A percentile compares a stretch with the other conserved stretches of the same genome.
Evolutionary conservation across 148 eudicot species (phyloP).

Genomic region (Chenopodium quinoa): DNA sequence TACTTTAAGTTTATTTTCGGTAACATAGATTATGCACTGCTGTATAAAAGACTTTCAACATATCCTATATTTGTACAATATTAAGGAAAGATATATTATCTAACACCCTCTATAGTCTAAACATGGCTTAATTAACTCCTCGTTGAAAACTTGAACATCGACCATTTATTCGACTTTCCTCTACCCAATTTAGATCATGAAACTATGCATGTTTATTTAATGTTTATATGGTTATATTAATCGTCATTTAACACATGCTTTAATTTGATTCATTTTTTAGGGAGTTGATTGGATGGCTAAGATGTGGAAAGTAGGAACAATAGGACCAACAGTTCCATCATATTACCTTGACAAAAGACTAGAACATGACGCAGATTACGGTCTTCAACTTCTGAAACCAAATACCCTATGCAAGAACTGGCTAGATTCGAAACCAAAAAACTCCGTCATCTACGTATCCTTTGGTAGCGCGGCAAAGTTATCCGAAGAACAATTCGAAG

Average conservation of each 20-base stretch:
- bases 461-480: slow-evolving; percentile 52
- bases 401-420: slow-evolving; percentile 36
- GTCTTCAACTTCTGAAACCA: slow-evolving; percentile 38
- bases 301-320: slow-evolving; percentile 37
- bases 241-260: neutral
- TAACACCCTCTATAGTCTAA: no score
- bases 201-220: no score
- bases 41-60: no score
- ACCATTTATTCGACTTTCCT: no score
- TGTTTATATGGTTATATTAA: neutral
- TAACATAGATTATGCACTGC: no score
- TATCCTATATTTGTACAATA: no score
- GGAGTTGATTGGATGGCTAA: slow-evolving; percentile 46
- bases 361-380: slow-evolving; percentile 48
- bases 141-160: no score
- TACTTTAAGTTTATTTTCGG: no score
- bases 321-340: slow-evolving; percentile 71
- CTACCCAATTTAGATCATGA: no score
- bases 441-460: slow-evolving; percentile 58
- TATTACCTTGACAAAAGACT: slow-evolving; percentile 48
- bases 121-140: no score
- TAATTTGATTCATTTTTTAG: slow-evolving; percentile 16
- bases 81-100: no score
- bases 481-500: slow-evolving; percentile 43
- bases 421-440: slow-evolving; percentile 44